Percentiles rank a stretch among this genome's conserved stretches.
phyloP scores from a whole-genome alignment of 2,329 filamentous ascomycete genomes.

The Purpureocillium lavendulum region DNA sequence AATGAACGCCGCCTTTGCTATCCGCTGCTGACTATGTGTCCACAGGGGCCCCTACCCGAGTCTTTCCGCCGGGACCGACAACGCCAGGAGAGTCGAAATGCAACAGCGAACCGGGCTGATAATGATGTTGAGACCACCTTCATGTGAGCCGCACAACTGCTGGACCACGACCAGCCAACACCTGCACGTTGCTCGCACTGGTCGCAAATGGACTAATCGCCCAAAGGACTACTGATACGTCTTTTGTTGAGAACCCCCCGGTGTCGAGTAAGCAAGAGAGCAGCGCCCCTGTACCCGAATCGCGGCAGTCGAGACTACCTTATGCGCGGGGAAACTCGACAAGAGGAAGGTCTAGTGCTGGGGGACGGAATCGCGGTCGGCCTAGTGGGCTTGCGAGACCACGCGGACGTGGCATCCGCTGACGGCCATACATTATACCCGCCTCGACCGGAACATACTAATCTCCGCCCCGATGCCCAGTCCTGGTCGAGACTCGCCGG shows the following conservation, averaged over 20 bases:
- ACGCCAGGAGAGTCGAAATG: constrained; percentile 41
- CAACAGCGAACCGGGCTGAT: constrained; percentile 19
- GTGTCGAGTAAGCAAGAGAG: constrained; percentile 41
- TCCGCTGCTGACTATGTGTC: not conserved
- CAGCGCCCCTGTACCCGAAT: constrained; percentile 34
- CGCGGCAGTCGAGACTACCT: constrained; percentile 39
- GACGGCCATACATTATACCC: constrained; percentile 15
- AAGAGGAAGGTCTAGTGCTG: constrained; percentile 16
- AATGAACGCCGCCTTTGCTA: not conserved
- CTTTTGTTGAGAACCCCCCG: constrained; percentile 78
- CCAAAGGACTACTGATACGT: constrained; percentile 76
- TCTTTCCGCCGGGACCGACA: constrained; percentile 66
- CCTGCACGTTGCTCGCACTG: not conserved
- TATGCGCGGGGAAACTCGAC: constrained; percentile 31
- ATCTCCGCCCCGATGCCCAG: no score
- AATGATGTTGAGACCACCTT: constrained; percentile 71
- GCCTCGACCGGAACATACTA: no score
- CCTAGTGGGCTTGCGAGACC: constrained; percentile 37
- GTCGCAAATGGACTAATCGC: constrained; percentile 11
- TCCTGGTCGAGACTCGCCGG: no score
- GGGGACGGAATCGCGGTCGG: constrained; percentile 22
- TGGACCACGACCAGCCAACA: not conserved
- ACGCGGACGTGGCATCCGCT: constrained; percentile 37
- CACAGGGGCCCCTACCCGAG: constrained; percentile 70
- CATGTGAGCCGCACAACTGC: constrained; percentile 44